Base-by-base conservation (phyloP, 2,329 filamentous ascomycete genomes). In the Didymella sp. region DNA sequence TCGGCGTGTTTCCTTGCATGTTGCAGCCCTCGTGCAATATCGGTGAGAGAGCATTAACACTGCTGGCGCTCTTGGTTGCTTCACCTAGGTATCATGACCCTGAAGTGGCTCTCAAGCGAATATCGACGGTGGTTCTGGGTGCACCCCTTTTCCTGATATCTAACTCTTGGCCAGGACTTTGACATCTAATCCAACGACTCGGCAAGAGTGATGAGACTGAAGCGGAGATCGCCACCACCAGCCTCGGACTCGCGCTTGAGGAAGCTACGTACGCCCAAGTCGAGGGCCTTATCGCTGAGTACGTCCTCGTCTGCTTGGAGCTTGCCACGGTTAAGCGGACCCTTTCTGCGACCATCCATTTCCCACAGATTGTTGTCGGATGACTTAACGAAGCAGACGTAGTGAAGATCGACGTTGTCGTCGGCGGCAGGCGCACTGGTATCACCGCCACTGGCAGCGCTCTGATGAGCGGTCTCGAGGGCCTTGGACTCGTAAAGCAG, bases 341-440 rank as follows among this genome's bases (percentile, higher is more conserved):
- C 91, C 66, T 88, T 89, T 45, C 89, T 81, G 21, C 83, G 76
- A 1, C 92, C 92, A 76, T 96, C 91, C 68, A 96, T 76, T 78
- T 96, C 92, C 87, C 90, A 96, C 38, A 96, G 80, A 45, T 78
- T 74, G 52, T 88, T 88, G 73, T 90, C 87, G 48, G 78, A 78
- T 2, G 83, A 85, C 80, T 93, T 95, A 49, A 95, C 90, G 77
- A 98, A 99, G 72, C 91, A 95, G 43, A 98, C 94, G 74, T 96
- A 98, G 80, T 99, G 95, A 67, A 97, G 81, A 72, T 97, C 94
- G n/a, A 96, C 83, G 65, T 89, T 85, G 68, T 91, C 90, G n/a
- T 87, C 84, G 8, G 92, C 91, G 51, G 84, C 79, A 0, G 95
- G 94, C 1, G 93, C 91, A 12, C 82, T 74, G 1, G 92, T 96